Evolutionary conservation across 495 filamentous ascomycete species (phyloP), one percentile per base, ranked within the genome.

Genomic region (Neurospora sp.): DNA sequence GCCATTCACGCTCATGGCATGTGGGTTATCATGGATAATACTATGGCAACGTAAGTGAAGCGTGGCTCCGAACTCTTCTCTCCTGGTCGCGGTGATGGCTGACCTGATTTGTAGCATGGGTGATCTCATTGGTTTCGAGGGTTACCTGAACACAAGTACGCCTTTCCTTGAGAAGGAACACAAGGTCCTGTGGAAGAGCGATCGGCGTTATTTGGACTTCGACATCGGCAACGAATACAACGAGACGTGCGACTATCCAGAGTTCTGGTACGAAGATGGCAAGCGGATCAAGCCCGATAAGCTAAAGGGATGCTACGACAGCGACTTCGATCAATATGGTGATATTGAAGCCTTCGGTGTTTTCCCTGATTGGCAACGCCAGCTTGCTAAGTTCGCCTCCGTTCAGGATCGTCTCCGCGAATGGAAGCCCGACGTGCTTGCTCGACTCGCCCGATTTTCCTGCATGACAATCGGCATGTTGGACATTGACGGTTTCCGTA

Each of bases 401-500:
- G 91, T 92, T 5, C 91, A 93, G 79, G 91, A 93, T 77, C 90
- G 91, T 73, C 83, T 93, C 11, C 88, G 91, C 38, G 91, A 92
- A 75, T 93, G 91, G 91, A 76, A 86, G 13, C 88, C 89, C 4
- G 83, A 84, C 40, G 91, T 92, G 4, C 79, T 84, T 34, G 83
- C 87, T 42, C 87, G 88, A 62, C 79, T 93, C 38, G 84, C 87
- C 59, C 86, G 84, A 37, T 91, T 92, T 72, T 90, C 90, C 6
- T 92, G 91, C 78, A 88, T 91, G 80, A 82, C 88, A 2, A 89
- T 92, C 66, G 78, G 81, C 28, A 87, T 85, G 69, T 81, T 92
- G n/a, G 90, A 92, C 76, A 87, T 92, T 45, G 90, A 92, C 73
- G 90, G 89, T 0, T 92, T 87, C 76, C 89, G 90, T 24, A 89